Base-by-base conservation (phyloP, 495 filamentous ascomycete species). In the Saxophila tyrrhenica region DNA sequence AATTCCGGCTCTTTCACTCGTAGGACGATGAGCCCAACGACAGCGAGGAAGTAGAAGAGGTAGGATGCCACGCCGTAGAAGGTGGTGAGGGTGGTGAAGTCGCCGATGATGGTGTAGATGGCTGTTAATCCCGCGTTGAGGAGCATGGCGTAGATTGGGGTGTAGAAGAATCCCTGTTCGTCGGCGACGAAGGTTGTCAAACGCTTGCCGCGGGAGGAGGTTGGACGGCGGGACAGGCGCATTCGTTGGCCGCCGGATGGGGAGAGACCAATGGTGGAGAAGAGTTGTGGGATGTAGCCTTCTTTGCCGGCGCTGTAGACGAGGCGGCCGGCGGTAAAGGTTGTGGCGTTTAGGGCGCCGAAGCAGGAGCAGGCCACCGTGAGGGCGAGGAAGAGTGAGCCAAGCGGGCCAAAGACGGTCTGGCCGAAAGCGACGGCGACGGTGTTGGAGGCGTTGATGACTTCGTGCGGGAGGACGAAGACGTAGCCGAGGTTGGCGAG, bases 51-150 rank as follows among this genome's bases (percentile, higher is more conserved):
- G 70, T 98, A 98, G 66, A 97, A 97, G 0, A 84, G 86, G 66
- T 97, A 98, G 7, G 89, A 89, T 2, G 90, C 92, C 0, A 98
- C 92, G 25, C 94, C 92, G 70, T 95, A 96, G 70, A 98, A 98
- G 3, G 89, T 96, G 48, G 96, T 73, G 0, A 98, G 78, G 2
- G 91, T 95, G 21, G 79, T 75, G 66, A 98, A 98, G 63, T 94
- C 88, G 66, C 92, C 94, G 25, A 92, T 79, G 10, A 84, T 56
- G 51, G 95, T 80, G 66, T 97, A 98, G 16, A 74, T 67, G 21
- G 78, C 68, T 1, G 86, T 91, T 1, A 98, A 68, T 1, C 65
- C 51, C 35, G 78, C 75, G 66, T 96, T 97, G 59, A 97, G 78
- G 1, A 82, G 67, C 72, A 96, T 86, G 5, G 92, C 92, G 51